phyloP scores from a whole-genome alignment of 345 rosid genomes.

The Salix koriyanagi region DNA sequence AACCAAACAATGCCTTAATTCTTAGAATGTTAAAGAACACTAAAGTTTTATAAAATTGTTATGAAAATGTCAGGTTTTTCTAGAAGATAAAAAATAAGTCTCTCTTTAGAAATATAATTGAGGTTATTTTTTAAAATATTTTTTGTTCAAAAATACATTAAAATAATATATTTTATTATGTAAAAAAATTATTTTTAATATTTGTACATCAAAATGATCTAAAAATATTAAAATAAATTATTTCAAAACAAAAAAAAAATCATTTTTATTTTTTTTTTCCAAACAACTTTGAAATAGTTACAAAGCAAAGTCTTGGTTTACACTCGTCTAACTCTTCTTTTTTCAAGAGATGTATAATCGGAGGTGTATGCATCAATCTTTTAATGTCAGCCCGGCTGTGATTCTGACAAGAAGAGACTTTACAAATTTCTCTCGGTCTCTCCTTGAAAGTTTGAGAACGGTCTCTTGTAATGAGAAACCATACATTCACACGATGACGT shows the following conservation, averaged over 20 bases:
- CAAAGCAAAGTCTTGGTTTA: background rate
- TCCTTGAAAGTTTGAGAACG: background rate
- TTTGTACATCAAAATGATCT: too few species aligned
- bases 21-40: background rate
- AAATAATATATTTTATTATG: too few species aligned
- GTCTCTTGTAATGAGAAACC: too few species aligned
- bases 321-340: background rate
- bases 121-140: too few species aligned
- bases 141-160: fast-evolving
- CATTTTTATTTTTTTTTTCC: too few species aligned
- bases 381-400: background rate
- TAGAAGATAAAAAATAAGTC: background rate
- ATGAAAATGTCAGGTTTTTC: background rate
- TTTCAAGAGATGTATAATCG: background rate
- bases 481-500: too few species aligned
- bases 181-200: too few species aligned
- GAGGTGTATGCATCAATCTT: background rate
- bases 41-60: background rate
- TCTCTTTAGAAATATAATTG: too few species aligned
- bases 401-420: background rate
- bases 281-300: background rate
- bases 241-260: too few species aligned
- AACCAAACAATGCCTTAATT: background rate
- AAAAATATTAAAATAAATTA: too few species aligned
- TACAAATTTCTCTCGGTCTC: background rate